phyloP scores from a whole-genome alignment of 1,139 yeast genomes.

The Kurtzmaniella quercitrusa region DNA sequence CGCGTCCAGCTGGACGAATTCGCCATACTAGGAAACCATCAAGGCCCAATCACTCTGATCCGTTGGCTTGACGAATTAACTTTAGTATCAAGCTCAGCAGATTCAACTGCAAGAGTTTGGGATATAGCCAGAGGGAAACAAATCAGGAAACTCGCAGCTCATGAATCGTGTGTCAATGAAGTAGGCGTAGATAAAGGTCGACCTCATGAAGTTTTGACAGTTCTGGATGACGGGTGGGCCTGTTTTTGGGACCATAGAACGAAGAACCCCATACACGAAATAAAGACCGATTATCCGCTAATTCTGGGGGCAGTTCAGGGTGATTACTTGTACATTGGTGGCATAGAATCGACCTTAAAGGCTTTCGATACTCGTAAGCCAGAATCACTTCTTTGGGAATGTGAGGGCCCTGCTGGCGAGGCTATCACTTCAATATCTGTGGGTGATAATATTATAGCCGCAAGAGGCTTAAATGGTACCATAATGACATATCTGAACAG shows the following conservation, averaged over 20 bases:
- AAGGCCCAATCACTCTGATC: constrained; percentile 48
- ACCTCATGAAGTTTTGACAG: constrained; percentile 35
- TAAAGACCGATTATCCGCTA: constrained; percentile 53
- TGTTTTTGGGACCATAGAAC: constrained; percentile 63
- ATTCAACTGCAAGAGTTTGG: constrained; percentile 49
- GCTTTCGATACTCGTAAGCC: constrained; percentile 53
- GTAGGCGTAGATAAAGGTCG: constrained; percentile 23
- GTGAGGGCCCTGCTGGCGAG: constrained; percentile 38
- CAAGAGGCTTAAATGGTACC: constrained; percentile 56
- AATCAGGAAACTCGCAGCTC: constrained; percentile 49
- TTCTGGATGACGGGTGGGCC: constrained; percentile 62
- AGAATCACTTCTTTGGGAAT: constrained; percentile 41
- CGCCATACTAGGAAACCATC: constrained; percentile 47
- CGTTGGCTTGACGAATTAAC: constrained; percentile 41
- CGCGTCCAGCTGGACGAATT: constrained; percentile 15
- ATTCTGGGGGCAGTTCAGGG: constrained; percentile 50
- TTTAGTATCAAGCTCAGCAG: constrained; percentile 49
- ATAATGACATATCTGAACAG: constrained; percentile 56
- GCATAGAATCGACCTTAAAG: constrained; percentile 61
- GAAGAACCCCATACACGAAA: constrained; percentile 33
- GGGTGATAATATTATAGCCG: constrained; percentile 46
- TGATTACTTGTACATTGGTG: constrained; percentile 49
- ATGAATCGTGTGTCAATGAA: constrained; percentile 55
- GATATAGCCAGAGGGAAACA: constrained; percentile 55
- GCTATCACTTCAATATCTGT: constrained; percentile 54